Percentiles rank a stretch among this genome's conserved stretches.
Conservation (phyloP, 495 filamentous ascomycete species). For the Aspergillus sparsus region DNA sequence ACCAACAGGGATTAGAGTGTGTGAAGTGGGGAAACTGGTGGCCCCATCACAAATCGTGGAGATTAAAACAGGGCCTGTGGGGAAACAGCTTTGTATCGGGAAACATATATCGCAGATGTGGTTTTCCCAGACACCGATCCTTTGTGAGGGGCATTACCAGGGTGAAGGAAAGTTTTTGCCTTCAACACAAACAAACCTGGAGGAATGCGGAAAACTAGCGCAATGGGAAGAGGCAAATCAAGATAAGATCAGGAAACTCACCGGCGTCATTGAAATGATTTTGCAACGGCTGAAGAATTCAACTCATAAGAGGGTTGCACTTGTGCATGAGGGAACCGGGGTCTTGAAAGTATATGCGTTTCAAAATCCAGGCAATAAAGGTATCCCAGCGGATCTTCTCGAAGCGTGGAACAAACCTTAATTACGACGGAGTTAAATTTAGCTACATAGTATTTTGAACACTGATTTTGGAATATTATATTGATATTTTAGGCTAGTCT, state of each 20-base stretch:
- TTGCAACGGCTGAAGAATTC: neutral
- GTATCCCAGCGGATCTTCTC: constrained; percentile 1
- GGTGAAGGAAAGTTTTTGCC: neutral
- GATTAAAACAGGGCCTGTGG: constrained; percentile 9
- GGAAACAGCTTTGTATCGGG: neutral
- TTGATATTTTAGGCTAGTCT: too few relatives aligned
- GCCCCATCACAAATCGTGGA: constrained; percentile 2
- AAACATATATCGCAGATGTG: constrained; percentile 2
- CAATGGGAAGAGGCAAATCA: constrained; percentile 6
- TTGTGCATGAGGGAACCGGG: constrained; percentile 1
- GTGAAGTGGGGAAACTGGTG: neutral
- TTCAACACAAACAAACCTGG: neutral
- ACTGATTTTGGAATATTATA: too few relatives aligned
- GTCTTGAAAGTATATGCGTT: constrained; percentile 2
- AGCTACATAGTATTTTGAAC: too few relatives aligned
- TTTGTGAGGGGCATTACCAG: constrained; percentile 1
- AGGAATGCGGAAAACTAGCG: neutral
- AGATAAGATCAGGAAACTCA: neutral
- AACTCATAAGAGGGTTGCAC: neutral
- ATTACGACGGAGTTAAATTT: too few relatives aligned
- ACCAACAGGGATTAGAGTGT: neutral
- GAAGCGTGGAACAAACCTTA: neutral
- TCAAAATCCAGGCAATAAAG: neutral
- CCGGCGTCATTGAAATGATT: constrained; percentile 1
- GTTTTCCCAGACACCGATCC: constrained; percentile 11